Evolutionary conservation across 2,329 filamentous ascomycete genomes (phyloP), one percentile per base, ranked within the genome.

Genomic region (Penicillium sp.): DNA sequence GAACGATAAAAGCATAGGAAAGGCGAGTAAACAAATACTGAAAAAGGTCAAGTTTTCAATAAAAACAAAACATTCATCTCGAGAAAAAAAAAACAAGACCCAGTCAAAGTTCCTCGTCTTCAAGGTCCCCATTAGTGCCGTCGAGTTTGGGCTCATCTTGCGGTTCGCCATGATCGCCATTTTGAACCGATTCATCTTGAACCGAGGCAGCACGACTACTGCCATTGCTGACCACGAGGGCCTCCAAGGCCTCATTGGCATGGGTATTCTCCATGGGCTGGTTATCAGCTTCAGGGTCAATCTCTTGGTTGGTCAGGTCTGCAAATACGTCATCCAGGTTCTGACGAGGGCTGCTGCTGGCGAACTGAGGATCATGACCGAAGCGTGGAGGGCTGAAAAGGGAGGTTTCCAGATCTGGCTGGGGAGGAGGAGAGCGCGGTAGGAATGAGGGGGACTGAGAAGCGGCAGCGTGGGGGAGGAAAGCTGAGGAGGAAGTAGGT

Each of bases 201-300:
- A 67, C 57, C n/a, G 72, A 69, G 7, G 66, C 65, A 25, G 71
- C 68, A 41, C 67, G 67, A 43, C 73, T 74, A 27, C 71, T 71
- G 19, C 69, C 71, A 42, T 74, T 74, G 59, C 73, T 73, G 27
- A 73, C 76, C 57, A 76, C 71, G 15, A 78, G 70, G 23, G 69
- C 74, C 57, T 80, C 78, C 21, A 80, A 65, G 4, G 78, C 78
- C 62, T 80, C 78, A 41, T 77, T 78, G 8, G 77, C 77, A 63
- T 80, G 77, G n/a, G 74, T 76, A 29, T 78, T 77, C 52, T 79
- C 76, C 70, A 76, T 73, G 13, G 63, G 69, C 64, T 70, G 71
- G 6, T 61, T 50, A 46, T 72, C 71, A 12, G 63, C 50, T 17
- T 75, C 72, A 7, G 65, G 64, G 9, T 77, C 75, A 10, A 62